These are phyloP conservation scores for Prunus mume DNA, from an alignment of 306 rosid species.

Conservation along the genomic window DNA sequence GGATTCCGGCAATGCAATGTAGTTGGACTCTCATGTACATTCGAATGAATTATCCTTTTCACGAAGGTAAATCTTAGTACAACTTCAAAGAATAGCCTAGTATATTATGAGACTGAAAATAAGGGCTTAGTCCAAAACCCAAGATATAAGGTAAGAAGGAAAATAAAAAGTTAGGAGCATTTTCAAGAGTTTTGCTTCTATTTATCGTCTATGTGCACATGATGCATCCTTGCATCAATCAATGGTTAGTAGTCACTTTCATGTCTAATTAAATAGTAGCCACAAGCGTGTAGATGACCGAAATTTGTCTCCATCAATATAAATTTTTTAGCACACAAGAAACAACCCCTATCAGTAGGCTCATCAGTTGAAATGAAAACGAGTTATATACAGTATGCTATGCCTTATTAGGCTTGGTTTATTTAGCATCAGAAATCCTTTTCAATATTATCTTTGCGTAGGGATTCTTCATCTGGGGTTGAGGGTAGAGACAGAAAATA, in stretches of 20 bases:
- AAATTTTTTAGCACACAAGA: background rate
- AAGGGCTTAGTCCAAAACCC: background rate
- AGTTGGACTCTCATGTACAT: fast-evolving
- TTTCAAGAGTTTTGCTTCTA: background rate
- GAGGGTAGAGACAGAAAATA: constrained; percentile 39
- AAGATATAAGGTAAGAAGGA: background rate
- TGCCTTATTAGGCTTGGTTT: constrained; percentile 13
- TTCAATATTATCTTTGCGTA: constrained; percentile 13
- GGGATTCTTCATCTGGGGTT: constrained; percentile 21
- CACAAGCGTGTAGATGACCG: background rate
- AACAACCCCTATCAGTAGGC: background rate
- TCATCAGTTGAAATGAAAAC: background rate
- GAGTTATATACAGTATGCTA: background rate
- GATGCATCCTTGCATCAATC: background rate
- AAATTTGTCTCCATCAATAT: background rate
- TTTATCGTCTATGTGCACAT: no score
- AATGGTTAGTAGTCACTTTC: background rate
- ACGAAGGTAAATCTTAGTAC: no score
- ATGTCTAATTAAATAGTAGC: no score
- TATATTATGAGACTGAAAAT: background rate
- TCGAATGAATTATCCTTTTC: no score
- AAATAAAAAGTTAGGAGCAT: background rate
- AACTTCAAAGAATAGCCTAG: no score
- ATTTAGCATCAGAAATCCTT: constrained; percentile 4
- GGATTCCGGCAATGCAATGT: no score